Percentiles rank a stretch among this genome's conserved stretches.
These are phyloP conservation scores for Rhizopus microsporus DNA, from an alignment of 371 early-diverging fungal species.

Conservation along the genomic window DNA sequence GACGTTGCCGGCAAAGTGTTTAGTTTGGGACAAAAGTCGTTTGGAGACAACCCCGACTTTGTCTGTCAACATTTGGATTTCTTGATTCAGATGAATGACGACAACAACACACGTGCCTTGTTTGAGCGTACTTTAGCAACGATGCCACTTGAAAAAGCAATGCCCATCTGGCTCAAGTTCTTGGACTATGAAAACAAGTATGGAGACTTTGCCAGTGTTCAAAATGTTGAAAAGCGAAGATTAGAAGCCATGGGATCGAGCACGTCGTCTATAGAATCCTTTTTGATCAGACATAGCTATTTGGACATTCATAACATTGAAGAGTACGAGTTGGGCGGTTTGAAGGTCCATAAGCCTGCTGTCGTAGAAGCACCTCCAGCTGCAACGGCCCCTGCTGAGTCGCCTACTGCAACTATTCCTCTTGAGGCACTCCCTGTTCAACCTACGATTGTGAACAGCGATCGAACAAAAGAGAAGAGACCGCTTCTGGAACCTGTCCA, in stretches of 20 bases:
- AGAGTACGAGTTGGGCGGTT: conserved; percentile 55
- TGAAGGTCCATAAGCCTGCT: conserved; percentile 4
- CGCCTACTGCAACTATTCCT: conserved; percentile 9
- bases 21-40: conserved; percentile 82
- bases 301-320: conserved; percentile 61
- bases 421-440: neutral
- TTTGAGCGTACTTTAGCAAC: conserved; percentile 80
- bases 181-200: conserved; percentile 85
- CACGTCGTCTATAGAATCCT: conserved; percentile 42
- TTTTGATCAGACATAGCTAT: conserved; percentile 68
- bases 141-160: conserved; percentile 73
- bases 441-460: conserved; percentile 6
- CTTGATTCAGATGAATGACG: conserved; percentile 87
- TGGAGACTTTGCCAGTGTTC: conserved; percentile 78
- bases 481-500: conserved; percentile 71
- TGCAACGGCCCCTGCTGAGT: neutral
- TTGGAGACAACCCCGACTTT: conserved; percentile 74
- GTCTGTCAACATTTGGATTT: conserved; percentile 83
- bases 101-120: conserved; percentile 88
- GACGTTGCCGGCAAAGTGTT: conserved; percentile 90
- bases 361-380: conserved; percentile 8
- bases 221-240: conserved; percentile 76
- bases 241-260: conserved; percentile 66
- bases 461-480: conserved; percentile 35
- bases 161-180: conserved; percentile 78